These are phyloP conservation scores for Mytilinidion resinicola DNA, from an alignment of 495 filamentous ascomycete species.

Conservation along the genomic window DNA sequence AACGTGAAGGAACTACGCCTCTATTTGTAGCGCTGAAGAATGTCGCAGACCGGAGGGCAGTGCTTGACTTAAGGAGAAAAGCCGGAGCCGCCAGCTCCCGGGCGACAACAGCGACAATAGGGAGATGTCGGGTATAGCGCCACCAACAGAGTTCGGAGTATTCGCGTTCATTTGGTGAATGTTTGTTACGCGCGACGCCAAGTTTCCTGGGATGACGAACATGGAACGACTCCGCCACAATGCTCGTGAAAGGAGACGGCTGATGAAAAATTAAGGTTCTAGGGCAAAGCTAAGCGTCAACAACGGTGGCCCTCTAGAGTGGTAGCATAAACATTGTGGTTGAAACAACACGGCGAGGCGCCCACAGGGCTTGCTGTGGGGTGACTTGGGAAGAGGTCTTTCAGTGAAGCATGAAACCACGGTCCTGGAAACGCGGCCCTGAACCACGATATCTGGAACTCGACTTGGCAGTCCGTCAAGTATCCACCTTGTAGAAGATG, in stretches of 20 bases:
- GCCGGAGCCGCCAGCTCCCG: too few relatives aligned
- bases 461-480: background rate
- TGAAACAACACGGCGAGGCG: background rate
- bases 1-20: too few relatives aligned
- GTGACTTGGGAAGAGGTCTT: background rate
- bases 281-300: background rate
- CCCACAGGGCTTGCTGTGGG: background rate
- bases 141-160: too few relatives aligned
- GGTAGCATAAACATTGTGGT: background rate
- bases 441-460: background rate
- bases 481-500: background rate
- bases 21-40: too few relatives aligned
- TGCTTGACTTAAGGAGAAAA: too few relatives aligned
- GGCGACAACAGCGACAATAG: too few relatives aligned
- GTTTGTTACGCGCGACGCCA: too few relatives aligned
- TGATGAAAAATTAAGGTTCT: background rate
- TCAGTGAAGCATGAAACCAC: background rate
- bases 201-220: background rate
- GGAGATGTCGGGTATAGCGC: too few relatives aligned
- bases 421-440: background rate
- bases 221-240: conserved; percentile 4
- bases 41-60: too few relatives aligned
- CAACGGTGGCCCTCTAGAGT: background rate
- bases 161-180: too few relatives aligned
- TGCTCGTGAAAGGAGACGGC: background rate